Conservation (phyloP, 1,284 basidiomycete genomes). For the Chondrostereum purpureum region DNA sequence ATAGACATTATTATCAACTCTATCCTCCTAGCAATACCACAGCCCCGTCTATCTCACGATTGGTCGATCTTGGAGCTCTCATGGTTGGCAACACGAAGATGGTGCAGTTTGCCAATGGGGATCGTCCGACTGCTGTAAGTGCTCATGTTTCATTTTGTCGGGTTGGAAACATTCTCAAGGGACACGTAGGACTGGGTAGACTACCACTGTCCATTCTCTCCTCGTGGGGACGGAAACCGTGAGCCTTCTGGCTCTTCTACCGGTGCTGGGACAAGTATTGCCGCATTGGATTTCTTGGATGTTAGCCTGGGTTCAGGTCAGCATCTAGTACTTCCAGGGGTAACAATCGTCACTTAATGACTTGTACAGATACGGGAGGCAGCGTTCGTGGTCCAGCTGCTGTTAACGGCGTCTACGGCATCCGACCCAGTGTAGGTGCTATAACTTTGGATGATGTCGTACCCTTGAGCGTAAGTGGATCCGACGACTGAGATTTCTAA, state of each 20-base stretch:
- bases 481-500: neutral
- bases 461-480: slow-evolving; percentile 1
- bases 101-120: slow-evolving; percentile 12
- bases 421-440: slow-evolving; percentile 2
- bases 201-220: slow-evolving; percentile 10
- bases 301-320: neutral
- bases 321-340: neutral
- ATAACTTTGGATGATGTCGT: slow-evolving; percentile 1
- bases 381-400: neutral
- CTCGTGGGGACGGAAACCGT: slow-evolving; percentile 10
- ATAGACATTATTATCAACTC: slow-evolving; percentile 9
- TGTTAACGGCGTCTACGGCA: slow-evolving; percentile 1
- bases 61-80: slow-evolving; percentile 8
- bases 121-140: slow-evolving; percentile 7
- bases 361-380: slow-evolving; percentile 2
- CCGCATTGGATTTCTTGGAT: slow-evolving; percentile 2
- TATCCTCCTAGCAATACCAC: slow-evolving; percentile 8
- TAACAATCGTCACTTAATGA: neutral
- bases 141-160: neutral
- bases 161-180: too few species aligned
- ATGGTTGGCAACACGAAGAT: slow-evolving; percentile 10
- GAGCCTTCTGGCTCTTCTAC: slow-evolving; percentile 5
- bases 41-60: slow-evolving; percentile 8
- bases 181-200: slow-evolving; percentile 9
- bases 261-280: slow-evolving; percentile 2